Conservation (phyloP, 208 protist species). For the Leishmania tarentolae region DNA sequence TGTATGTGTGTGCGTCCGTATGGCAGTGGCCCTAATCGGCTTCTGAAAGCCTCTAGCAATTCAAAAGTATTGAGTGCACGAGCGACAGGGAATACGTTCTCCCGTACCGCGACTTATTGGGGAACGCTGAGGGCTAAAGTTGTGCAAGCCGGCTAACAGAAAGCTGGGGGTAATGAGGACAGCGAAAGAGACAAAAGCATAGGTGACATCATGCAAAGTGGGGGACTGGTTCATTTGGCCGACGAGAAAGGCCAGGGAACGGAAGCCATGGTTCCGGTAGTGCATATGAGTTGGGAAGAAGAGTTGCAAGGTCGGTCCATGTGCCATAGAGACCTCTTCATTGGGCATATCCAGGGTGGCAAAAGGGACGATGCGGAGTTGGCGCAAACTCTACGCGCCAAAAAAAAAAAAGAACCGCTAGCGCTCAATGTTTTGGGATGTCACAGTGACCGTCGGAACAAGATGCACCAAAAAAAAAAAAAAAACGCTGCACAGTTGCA, state of each 20-base stretch:
- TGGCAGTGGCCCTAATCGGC: not conserved
- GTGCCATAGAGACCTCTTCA: not conserved
- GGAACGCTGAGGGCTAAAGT: conserved; percentile 12
- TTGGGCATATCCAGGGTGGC: no score
- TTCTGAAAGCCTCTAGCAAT: not conserved
- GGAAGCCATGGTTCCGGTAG: not conserved
- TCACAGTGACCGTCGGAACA: not conserved
- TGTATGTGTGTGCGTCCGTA: not conserved
- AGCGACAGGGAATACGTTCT: not conserved
- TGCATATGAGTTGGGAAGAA: no score
- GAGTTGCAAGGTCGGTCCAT: no score
- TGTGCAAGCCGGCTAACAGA: not conserved
- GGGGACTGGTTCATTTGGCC: no score
- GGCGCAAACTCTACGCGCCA: not conserved
- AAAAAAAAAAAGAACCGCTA: not conserved
- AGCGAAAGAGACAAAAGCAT: not conserved
- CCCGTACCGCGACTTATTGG: not conserved
- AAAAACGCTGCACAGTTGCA: not conserved
- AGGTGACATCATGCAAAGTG: not conserved
- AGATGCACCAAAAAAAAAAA: not conserved
- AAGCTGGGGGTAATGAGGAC: not conserved
- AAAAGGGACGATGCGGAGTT: not conserved
- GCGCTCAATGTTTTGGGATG: not conserved
- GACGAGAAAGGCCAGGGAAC: not conserved
- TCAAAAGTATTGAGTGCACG: not conserved